phyloP scores from a whole-genome alignment of 768 basidiomycete genomes.

The Psilocybe subaeruginosa region DNA sequence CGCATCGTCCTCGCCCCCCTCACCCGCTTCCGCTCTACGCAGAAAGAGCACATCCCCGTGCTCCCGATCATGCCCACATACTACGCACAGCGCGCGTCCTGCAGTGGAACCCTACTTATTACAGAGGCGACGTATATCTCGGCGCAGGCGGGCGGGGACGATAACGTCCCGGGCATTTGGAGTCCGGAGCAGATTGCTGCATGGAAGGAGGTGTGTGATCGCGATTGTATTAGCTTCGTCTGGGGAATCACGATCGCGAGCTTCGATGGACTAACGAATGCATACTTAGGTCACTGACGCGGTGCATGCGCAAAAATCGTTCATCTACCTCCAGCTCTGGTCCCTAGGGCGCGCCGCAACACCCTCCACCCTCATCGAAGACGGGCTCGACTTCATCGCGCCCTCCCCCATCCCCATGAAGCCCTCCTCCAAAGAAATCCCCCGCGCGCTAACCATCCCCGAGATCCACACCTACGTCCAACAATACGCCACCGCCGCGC shows the following conservation, averaged over 20 bases:
- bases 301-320: conserved; percentile 36
- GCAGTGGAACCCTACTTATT: conserved; percentile 56
- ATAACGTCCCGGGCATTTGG: conserved; percentile 52
- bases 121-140: conserved; percentile 61
- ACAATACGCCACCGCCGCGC: conserved; percentile 55
- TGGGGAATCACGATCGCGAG: neutral
- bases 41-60: conserved; percentile 37
- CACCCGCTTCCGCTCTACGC: conserved; percentile 44
- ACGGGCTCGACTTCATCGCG: conserved; percentile 36
- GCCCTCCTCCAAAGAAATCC: conserved; percentile 19
- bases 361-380: conserved; percentile 34
- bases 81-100: conserved; percentile 48
- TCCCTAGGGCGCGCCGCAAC: conserved; percentile 48
- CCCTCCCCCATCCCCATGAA: conserved; percentile 31
- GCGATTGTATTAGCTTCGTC: neutral
- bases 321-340: conserved; percentile 61
- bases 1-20: conserved; percentile 57
- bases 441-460: conserved; percentile 43
- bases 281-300: conserved; percentile 50
- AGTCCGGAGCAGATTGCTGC: conserved; percentile 48
- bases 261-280: no score
- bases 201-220: conserved; percentile 49
- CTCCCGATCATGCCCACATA: conserved; percentile 41
- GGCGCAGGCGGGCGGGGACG: conserved; percentile 38
- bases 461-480: conserved; percentile 55